Evolutionary conservation across 768 basidiomycete species (phyloP), one percentile per base, ranked within the genome.

Genomic region (Tulasnella sp.): DNA sequence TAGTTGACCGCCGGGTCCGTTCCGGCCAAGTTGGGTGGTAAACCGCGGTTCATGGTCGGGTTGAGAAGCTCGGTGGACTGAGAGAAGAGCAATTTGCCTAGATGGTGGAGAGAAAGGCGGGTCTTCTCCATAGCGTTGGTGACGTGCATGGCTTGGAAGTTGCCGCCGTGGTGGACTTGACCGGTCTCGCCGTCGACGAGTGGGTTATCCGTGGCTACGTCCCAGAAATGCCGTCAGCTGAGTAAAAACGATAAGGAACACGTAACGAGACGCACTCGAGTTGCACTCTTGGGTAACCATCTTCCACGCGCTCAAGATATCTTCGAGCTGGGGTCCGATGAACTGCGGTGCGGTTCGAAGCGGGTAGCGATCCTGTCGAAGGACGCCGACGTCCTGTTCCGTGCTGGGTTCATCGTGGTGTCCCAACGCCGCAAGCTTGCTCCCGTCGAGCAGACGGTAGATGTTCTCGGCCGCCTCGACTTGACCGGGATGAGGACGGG

Each of bases 81-180:
- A 0, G 86, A 82, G 76, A 90, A 91, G 73, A 88, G 80, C 67
- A 91, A 81, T 76, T 89, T 88, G 68, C 90, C 90, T 63, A 91
- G 80, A 75, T 89, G 89, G 63, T 88, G 83, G n/a, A 91, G 81
- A 26, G 84, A 83, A 32, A 90, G 83, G 36, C 92, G 89, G 19
- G 90, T 90, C 79, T 92, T 92, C 79, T 94, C 92, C 90, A 94
- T 93, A 14, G 88, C 87, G 71, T 91, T 92, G 8, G 91, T 91
- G 44, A 94, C 87, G 3, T 91, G 83, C 85, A 92, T 90, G 0
- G 91, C 91, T 78, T 94, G 92, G 86, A 95, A 95, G 78, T 94
- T 94, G 17, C 93, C 93, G 36, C 91, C 93, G 71, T 93, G 85
- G 78, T 93, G 90, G 22, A 93, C 83, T 67, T 81, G 81, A 1